phyloP scores from a whole-genome alignment of 2,329 filamentous ascomycete species.

The Tolypocladium album region DNA sequence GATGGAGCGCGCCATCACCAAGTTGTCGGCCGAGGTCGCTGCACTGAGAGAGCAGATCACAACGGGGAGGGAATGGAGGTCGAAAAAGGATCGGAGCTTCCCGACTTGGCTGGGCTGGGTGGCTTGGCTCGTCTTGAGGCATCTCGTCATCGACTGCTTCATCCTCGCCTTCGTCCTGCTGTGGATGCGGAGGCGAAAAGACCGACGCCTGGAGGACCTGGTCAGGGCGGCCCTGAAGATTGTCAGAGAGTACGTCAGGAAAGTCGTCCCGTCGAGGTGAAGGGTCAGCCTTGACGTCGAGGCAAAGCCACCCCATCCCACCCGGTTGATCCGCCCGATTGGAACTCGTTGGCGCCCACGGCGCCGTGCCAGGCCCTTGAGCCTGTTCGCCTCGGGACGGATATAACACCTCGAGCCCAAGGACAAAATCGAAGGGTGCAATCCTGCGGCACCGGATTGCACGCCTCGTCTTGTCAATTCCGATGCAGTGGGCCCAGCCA shows the following conservation, averaged over 20 bases:
- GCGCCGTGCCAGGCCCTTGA: not conserved
- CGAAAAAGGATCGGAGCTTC: slow-evolving; percentile 52
- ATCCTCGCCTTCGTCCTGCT: slow-evolving; percentile 55
- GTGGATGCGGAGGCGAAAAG: slow-evolving; percentile 63
- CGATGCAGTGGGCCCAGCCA: not conserved
- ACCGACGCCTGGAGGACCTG: slow-evolving; percentile 63
- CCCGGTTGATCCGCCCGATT: no score
- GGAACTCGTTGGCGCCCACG: not conserved
- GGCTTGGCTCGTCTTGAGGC: slow-evolving; percentile 59
- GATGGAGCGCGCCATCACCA: slow-evolving; percentile 76
- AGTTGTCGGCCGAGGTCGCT: slow-evolving; percentile 85
- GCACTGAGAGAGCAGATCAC: slow-evolving; percentile 87
- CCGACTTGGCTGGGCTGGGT: slow-evolving; percentile 62
- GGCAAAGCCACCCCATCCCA: not conserved
- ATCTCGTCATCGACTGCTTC: slow-evolving; percentile 61
- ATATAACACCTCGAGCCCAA: not conserved
- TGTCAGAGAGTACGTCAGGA: slow-evolving; percentile 47
- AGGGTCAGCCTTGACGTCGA: not conserved
- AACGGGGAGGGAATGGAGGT: slow-evolving; percentile 59
- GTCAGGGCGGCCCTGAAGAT: slow-evolving; percentile 52
- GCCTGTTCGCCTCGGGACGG: not conserved
- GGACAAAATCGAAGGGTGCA: not conserved
- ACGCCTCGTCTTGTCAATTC: not conserved
- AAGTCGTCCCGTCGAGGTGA: slow-evolving; percentile 47
- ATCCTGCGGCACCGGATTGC: not conserved